Evolutionary conservation across 495 filamentous ascomycete genomes (phyloP).

Genomic region (Aspergillus bridgeri): DNA sequence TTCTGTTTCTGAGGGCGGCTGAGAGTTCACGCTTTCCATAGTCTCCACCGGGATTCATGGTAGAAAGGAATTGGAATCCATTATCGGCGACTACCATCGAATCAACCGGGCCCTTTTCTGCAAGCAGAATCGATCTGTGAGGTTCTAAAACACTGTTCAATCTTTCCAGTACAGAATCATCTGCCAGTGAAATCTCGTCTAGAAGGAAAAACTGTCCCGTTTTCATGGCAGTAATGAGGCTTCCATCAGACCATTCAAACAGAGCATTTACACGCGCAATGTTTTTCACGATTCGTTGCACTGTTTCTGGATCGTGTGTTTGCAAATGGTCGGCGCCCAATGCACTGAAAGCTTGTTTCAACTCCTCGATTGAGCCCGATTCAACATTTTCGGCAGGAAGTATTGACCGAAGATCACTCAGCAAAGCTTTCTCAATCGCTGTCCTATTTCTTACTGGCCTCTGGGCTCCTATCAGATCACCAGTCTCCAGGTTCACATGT

Average conservation of each 20-base stretch:
- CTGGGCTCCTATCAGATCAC: constrained; percentile 95
- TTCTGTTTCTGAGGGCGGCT: constrained; percentile 89
- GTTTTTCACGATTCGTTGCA: constrained; percentile 55
- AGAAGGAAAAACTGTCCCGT: constrained; percentile 85
- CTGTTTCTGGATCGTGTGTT: constrained; percentile 47
- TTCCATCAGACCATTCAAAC: constrained; percentile 96
- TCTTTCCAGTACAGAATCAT: constrained; percentile 94
- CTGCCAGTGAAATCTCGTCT: constrained; percentile 96
- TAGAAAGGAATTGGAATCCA: constrained; percentile 94
- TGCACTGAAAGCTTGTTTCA: constrained; percentile 49
- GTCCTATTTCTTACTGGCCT: constrained; percentile 82
- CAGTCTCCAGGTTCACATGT: constrained; percentile 95
- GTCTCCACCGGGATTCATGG: constrained; percentile 98
- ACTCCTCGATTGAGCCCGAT: constrained; percentile 36
- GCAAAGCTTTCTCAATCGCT: constrained; percentile 62
- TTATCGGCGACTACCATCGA: constrained; percentile 71
- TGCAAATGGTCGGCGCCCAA: constrained; percentile 26
- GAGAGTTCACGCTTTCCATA: constrained; percentile 98
- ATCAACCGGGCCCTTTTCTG: constrained; percentile 85
- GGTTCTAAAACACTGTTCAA: constrained; percentile 97
- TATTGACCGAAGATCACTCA: constrained; percentile 54
- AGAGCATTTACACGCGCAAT: constrained; percentile 67
- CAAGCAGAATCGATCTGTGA: constrained; percentile 77
- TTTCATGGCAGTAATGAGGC: constrained; percentile 92
- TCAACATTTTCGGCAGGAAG: constrained; percentile 28